Evolutionary conservation across 2,329 filamentous ascomycete species (phyloP).

Genomic region (Fusarium foetens): DNA sequence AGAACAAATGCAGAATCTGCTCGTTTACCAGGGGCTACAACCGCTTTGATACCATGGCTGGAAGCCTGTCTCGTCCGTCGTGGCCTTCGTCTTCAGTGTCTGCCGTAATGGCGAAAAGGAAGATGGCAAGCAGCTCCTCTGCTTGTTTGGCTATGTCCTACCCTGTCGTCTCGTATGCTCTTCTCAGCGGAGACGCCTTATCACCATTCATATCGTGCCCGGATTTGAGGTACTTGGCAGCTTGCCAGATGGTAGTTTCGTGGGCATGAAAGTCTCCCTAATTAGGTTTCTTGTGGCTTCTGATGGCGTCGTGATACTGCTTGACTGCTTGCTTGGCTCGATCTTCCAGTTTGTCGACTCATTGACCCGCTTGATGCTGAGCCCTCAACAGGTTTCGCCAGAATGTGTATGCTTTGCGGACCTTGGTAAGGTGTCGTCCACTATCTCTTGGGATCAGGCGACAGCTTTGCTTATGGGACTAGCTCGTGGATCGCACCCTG

Average conservation of each 20-base stretch:
- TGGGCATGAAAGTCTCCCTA: too few relatives aligned
- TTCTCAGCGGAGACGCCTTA: too few relatives aligned
- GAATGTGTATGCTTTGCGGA: background rate
- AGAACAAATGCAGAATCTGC: too few relatives aligned
- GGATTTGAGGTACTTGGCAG: too few relatives aligned
- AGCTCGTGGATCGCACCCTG: background rate
- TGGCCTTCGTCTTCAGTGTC: slow-evolving; percentile 7
- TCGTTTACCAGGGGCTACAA: too few relatives aligned
- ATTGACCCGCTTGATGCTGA: background rate
- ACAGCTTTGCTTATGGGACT: background rate
- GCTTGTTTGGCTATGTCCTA: background rate
- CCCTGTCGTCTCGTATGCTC: too few relatives aligned
- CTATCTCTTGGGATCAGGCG: background rate
- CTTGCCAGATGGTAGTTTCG: too few relatives aligned
- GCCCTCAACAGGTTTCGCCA: background rate
- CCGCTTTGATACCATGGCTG: too few relatives aligned
- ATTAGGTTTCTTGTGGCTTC: too few relatives aligned
- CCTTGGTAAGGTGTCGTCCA: background rate
- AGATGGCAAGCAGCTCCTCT: slow-evolving; percentile 6
- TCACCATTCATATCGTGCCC: too few relatives aligned
- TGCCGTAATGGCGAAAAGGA: slow-evolving; percentile 10
- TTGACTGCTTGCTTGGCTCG: background rate
- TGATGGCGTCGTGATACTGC: too few relatives aligned
- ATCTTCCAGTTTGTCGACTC: background rate
- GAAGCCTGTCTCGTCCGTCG: too few relatives aligned